phyloP scores from a whole-genome alignment of 768 basidiomycete genomes.

The Filobasidium wieringae region DNA sequence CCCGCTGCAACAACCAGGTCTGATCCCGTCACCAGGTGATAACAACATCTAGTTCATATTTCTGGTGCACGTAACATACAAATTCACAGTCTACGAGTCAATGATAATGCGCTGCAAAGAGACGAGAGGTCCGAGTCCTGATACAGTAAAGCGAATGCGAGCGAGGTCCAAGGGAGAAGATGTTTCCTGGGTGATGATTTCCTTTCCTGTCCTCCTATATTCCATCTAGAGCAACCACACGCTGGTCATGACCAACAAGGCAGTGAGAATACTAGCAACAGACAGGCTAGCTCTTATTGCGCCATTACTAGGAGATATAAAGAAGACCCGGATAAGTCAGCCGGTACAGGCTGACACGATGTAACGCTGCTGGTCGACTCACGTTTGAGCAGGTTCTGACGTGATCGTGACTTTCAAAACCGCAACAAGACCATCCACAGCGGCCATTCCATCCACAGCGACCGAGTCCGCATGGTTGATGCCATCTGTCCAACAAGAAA shows the following conservation, averaged over 20 bases:
- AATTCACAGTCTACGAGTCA: no score
- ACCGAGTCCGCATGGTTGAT: slow-evolving; percentile 39
- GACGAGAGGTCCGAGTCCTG: no score
- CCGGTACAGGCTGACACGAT: neutral
- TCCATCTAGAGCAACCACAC: no score
- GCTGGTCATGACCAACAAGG: neutral
- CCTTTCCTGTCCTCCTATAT: no score
- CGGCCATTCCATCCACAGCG: slow-evolving; percentile 27
- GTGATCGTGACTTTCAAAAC: slow-evolving; percentile 62
- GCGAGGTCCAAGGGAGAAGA: no score
- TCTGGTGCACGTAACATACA: no score
- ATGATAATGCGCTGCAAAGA: no score
- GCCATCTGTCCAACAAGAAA: slow-evolving; percentile 21
- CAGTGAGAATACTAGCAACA: neutral
- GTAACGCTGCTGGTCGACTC: neutral
- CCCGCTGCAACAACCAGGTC: no score
- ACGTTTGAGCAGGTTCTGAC: neutral
- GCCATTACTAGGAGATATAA: neutral
- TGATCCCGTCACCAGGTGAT: no score
- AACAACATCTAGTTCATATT: no score
- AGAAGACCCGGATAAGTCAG: neutral
- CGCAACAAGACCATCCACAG: slow-evolving; percentile 73
- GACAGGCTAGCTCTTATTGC: neutral
- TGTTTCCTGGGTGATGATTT: no score
- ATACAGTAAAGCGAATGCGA: no score